Base-by-base conservation (phyloP, 176 grass and related monocot species). In the Tillandsia leiboldiana region DNA sequence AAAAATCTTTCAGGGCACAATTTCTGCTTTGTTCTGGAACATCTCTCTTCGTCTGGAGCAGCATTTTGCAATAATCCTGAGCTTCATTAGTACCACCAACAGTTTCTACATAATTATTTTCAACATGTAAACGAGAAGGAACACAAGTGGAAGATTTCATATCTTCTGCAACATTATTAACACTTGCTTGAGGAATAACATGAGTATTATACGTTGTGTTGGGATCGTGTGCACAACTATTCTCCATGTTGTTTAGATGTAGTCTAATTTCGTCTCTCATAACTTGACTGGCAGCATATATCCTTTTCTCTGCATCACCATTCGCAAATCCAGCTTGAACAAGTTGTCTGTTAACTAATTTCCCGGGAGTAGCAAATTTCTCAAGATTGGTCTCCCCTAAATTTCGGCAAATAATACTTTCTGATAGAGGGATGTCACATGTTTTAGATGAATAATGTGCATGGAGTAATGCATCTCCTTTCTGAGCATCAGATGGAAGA, bases 391-490 rank as follows among this genome's bases (percentile, higher is more conserved):
- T 20, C 66, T 83, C 68, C 12, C 70, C 72, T 76, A 62, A 74
- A 70, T 80, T 49, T 51, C 65, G 67, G 64, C 73, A 68, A 33
- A 65, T 68, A 74, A 75, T 81, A 77, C 79, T 87, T 53, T 79
- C 75, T 72, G 71, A 68, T n/a, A 86, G 54, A 51, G 56, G 79
- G 63, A 71, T 33, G 56, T 74, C 18, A 64, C 47, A 49, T 29
- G 23, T 73, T 20, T 9, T 66, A 70, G 57, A 74, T 51, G 71
- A 70, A 65, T 65, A 17, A 52, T 62, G 12, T 65, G 65, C 20
- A 69, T 47, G 28, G 12, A 51, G 57, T 62, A 74, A 72, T 18
- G 22, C 73, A 17, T 51, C 50, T 68, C 28, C 65, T 20, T 73
- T 78, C 27, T 51, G 56, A 58, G 24, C 27, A 47, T 50, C 22